Percentiles rank a stretch among this genome's conserved stretches.
Conservation (phyloP, 192 early-diverging fungal genomes). For the Backusella tuberculispora region DNA sequence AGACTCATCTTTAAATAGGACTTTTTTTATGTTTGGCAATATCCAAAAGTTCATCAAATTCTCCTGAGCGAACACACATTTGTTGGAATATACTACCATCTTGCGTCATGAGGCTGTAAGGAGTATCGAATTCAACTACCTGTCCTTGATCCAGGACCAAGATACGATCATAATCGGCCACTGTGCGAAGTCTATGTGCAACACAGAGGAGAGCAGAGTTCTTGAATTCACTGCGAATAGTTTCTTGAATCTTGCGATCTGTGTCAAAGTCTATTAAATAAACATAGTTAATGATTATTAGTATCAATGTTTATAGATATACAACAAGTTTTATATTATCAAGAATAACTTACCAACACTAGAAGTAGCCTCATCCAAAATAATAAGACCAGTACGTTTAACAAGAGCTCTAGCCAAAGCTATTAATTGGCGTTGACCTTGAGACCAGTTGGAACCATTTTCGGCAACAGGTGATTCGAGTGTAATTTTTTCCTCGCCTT, state of each 20-base stretch:
- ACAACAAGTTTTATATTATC: not conserved
- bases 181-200: conserved; percentile 86
- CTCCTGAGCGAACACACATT: conserved; percentile 86
- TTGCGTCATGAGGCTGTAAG: conserved; percentile 65
- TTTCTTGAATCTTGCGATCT: conserved; percentile 83
- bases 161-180: conserved; percentile 84
- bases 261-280: conserved; percentile 64
- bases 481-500: conserved; percentile 25
- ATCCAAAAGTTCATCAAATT: conserved; percentile 70
- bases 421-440: conserved; percentile 80
- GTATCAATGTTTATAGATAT: not conserved
- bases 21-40: conserved; percentile 53
- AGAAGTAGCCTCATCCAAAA: conserved; percentile 91
- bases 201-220: conserved; percentile 82
- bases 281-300: not conserved
- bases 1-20: not conserved
- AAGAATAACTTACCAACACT: conserved; percentile 56
- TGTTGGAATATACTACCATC: conserved; percentile 65
- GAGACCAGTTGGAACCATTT: conserved; percentile 75
- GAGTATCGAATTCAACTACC: conserved; percentile 84
- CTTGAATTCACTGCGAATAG: conserved; percentile 74
- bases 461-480: conserved; percentile 81
- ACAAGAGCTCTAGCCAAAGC: conserved; percentile 76
- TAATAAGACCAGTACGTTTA: conserved; percentile 65
- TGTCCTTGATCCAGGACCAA: conserved; percentile 78